Base-by-base conservation (phyloP, 306 rosid genomes). In the Sesbania bispinosa region DNA sequence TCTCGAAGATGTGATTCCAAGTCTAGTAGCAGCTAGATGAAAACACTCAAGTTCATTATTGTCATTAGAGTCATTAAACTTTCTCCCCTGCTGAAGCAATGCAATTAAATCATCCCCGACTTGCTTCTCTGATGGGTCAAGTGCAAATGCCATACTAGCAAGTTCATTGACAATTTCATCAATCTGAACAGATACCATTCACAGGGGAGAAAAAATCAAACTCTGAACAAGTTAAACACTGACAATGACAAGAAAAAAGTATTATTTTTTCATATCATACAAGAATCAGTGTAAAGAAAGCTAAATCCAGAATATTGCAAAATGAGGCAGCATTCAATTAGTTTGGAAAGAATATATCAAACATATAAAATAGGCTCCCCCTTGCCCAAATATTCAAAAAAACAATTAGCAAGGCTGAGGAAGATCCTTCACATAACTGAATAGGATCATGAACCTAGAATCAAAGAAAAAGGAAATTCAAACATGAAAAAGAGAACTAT, bases 1-100 rank as follows among this genome's bases (percentile, higher is more conserved):
- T 82, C 90, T 89, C 42, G 97, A 95, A 75, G 99, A 95, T 77
- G 96, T 88, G 60, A 95, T 86, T 64, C 97, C 99, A 58, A 95
- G 93, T 69, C 82, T 91, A 53, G 73, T 89, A 62, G 96, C 97
- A 57, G 99, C 99, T 82, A 80, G 92, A 62, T 95, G 97, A 81
- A 95, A 95, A 81, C 85, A 85, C 82, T 95, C 99, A 66, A 95
- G 91, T 90, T 95, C 99, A 69, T 81, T 86, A 70, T 69, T 80
- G 70, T 90, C 90, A 67, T 71, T 80, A 38, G 88, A 79, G 52
- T 89, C 82, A 7, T 83, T 86, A 39, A 88, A 91, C 78, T 82
- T 91, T 66, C 88, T 88, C 27, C 96, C 96, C 83, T 88, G 99
- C 86, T 91, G 95, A 73, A 95, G 97, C 78, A 95, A 68, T 36